Conservation (phyloP, 345 rosid genomes). For the Rhizophora apiculata region DNA sequence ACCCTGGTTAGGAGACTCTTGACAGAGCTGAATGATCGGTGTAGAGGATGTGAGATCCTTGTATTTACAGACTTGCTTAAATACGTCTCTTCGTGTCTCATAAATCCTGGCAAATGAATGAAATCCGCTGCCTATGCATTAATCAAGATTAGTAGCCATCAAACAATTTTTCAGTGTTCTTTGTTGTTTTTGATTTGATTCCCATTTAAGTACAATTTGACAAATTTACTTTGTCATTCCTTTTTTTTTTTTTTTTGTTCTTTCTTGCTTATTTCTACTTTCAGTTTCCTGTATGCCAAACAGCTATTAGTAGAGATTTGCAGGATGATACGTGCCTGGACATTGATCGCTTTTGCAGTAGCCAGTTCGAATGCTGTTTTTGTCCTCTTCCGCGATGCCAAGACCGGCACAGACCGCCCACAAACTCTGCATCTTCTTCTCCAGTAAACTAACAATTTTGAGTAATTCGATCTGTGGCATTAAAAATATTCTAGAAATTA, state of each 20-base stretch:
- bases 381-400: conserved; percentile 52
- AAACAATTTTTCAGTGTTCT: not conserved
- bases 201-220: too few species aligned
- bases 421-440: conserved; percentile 54
- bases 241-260: too few species aligned
- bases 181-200: too few species aligned
- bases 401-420: conserved; percentile 66
- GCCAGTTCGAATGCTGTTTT: conserved; percentile 41
- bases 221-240: too few species aligned
- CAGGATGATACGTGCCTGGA: conserved; percentile 35
- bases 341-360: conserved; percentile 57
- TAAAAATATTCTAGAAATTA: not conserved
- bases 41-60: conserved; percentile 52
- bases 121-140: conserved; percentile 35
- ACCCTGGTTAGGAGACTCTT: conserved; percentile 58
- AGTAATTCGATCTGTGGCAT: not conserved
- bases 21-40: conserved; percentile 68
- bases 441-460: not conserved
- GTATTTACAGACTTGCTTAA: conserved; percentile 83
- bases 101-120: conserved; percentile 34
- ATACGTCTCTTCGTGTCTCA: conserved; percentile 83
- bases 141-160: not conserved
- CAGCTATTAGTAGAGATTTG: not conserved
- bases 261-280: not conserved
- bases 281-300: not conserved